Conservation (phyloP, 2,329 filamentous ascomycete genomes). For the Fusarium sp. region DNA sequence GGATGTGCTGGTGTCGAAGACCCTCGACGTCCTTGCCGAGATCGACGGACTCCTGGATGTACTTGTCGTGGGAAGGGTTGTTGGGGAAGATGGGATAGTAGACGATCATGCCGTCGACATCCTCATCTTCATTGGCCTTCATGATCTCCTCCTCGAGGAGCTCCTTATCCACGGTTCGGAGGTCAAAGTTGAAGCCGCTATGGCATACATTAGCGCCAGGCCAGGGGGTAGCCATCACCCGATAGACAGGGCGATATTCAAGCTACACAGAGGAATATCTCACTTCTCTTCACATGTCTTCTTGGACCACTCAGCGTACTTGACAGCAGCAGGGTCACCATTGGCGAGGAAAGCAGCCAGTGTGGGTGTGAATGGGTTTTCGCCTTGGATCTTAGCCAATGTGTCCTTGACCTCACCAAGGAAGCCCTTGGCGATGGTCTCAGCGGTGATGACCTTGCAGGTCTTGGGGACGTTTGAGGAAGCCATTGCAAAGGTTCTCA, state of each 20-base stretch:
- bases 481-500: slow-evolving; percentile 45
- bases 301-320: slow-evolving; percentile 97
- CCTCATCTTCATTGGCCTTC: slow-evolving; percentile 81
- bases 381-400: slow-evolving; percentile 75
- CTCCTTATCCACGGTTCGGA: slow-evolving; percentile 87
- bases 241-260: slow-evolving; percentile 35
- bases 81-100: slow-evolving; percentile 95
- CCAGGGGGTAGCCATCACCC: slow-evolving; percentile 35
- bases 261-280: slow-evolving; percentile 55
- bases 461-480: slow-evolving; percentile 65
- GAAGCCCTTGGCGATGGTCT: slow-evolving; percentile 85
- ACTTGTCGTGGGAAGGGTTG: slow-evolving; percentile 88
- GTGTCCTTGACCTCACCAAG: slow-evolving; percentile 82
- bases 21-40: slow-evolving; percentile 96
- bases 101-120: slow-evolving; percentile 91
- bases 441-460: slow-evolving; percentile 94
- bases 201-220: slow-evolving; percentile 42
- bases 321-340: slow-evolving; percentile 86
- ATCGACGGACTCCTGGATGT: slow-evolving; percentile 93
- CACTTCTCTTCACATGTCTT: slow-evolving; percentile 98
- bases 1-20: slow-evolving; percentile 90
- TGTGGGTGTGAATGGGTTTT: slow-evolving; percentile 69
- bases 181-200: slow-evolving; percentile 90
- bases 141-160: slow-evolving; percentile 90
- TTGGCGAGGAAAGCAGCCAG: slow-evolving; percentile 95